Percentiles rank a stretch among this genome's conserved stretches.
These are phyloP conservation scores for Neonothopanus nambi DNA, from an alignment of 1,284 basidiomycete species.

Conservation along the genomic window DNA sequence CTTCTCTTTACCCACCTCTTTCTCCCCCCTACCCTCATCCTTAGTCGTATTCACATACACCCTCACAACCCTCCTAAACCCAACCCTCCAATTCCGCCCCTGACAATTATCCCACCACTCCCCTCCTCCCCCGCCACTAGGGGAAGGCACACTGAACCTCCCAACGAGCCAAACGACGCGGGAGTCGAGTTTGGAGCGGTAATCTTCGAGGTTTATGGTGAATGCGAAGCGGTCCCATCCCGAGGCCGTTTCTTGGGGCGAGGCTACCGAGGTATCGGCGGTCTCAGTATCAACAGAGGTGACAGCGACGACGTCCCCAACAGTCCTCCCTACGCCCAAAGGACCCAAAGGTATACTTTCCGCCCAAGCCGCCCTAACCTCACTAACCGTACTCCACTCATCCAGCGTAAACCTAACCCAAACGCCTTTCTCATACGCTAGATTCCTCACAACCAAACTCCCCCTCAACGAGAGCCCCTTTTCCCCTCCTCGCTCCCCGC, in stretches of 20 bases:
- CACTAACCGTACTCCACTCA: slow-evolving; percentile 91
- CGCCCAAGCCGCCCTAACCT: slow-evolving; percentile 73
- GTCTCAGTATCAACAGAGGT: not conserved
- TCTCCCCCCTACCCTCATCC: too few relatives aligned
- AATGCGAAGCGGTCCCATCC: slow-evolving; percentile 62
- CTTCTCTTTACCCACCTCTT: not conserved
- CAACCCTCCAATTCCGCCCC: slow-evolving; percentile 76
- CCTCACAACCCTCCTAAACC: slow-evolving; percentile 12
- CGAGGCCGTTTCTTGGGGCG: not conserved
- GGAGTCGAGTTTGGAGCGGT: slow-evolving; percentile 26
- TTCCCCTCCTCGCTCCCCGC: too few relatives aligned
- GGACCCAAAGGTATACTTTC: slow-evolving; percentile 23
- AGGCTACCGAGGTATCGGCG: too few relatives aligned
- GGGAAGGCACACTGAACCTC: slow-evolving; percentile 5
- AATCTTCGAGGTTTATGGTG: slow-evolving; percentile 55
- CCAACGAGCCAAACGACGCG: slow-evolving; percentile 43
- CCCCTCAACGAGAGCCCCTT: slow-evolving; percentile 38
- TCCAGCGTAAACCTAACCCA: slow-evolving; percentile 90
- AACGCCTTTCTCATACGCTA: slow-evolving; percentile 87
- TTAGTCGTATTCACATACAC: too few relatives aligned
- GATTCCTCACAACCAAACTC: slow-evolving; percentile 80
- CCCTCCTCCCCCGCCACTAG: slow-evolving; percentile 32
- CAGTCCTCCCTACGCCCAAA: slow-evolving; percentile 34
- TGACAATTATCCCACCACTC: slow-evolving; percentile 91
- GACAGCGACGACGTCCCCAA: slow-evolving; percentile 33